These are phyloP conservation scores for Hansfordia pulvinata DNA, from an alignment of 2,329 filamentous ascomycete genomes.

Conservation along the genomic window DNA sequence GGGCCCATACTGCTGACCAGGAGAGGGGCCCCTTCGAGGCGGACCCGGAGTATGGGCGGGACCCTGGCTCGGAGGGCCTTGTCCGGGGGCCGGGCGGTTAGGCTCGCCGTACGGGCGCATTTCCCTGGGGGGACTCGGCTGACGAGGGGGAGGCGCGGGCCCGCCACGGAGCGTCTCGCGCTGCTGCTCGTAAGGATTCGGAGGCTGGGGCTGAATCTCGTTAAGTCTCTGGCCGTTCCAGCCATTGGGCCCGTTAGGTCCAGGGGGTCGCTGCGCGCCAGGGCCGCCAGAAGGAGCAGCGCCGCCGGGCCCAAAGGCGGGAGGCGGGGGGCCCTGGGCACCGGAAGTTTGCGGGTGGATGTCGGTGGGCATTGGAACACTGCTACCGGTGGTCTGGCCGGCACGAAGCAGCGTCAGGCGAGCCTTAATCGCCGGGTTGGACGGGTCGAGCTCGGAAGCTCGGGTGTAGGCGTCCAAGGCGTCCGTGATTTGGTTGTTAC, in stretches of 20 bases:
- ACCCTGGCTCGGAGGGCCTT: slow-evolving; percentile 14
- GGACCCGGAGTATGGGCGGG: slow-evolving; percentile 31
- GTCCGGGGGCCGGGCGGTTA: too few species aligned
- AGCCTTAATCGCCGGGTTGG: slow-evolving; percentile 92
- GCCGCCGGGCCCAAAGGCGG: too few species aligned
- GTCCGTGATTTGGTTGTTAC: slow-evolving; percentile 96
- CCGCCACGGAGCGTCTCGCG: slow-evolving; percentile 53
- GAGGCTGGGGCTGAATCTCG: slow-evolving; percentile 66
- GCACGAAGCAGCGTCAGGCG: slow-evolving; percentile 79
- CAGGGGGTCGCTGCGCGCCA: slow-evolving; percentile 48
- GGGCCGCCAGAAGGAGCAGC: too few species aligned
- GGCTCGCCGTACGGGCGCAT: slow-evolving; percentile 58
- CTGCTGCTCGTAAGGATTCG: slow-evolving; percentile 69
- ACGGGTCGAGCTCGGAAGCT: slow-evolving; percentile 85
- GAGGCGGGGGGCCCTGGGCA: slow-evolving; percentile 70
- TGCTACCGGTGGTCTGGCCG: slow-evolving; percentile 58
- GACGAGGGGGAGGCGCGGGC: slow-evolving; percentile 53
- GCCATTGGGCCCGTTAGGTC: slow-evolving; percentile 37
- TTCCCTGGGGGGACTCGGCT: slow-evolving; percentile 66
- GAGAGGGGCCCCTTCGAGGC: slow-evolving; percentile 36
- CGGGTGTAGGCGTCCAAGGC: slow-evolving; percentile 91
- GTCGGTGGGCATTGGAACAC: slow-evolving; percentile 82
- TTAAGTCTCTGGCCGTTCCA: slow-evolving; percentile 53
- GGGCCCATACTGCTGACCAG: slow-evolving; percentile 40
- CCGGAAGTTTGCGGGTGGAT: slow-evolving; percentile 91